Evolutionary conservation across 371 early-diverging fungal species (phyloP).

Genomic region (Dichotomocladium elegans): DNA sequence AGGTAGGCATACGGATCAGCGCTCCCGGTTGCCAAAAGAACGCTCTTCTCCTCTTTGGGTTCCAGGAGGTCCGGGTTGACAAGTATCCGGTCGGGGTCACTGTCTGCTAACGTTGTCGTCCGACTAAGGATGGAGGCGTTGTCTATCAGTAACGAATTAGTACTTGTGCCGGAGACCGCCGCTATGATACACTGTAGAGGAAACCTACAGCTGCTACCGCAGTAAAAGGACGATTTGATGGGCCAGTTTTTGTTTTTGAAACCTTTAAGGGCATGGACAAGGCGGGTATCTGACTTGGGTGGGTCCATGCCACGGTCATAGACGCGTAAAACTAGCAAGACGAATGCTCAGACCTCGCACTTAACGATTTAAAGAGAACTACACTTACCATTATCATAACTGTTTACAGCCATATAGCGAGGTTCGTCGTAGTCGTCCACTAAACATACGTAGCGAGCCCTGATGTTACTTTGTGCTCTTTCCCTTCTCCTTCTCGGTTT

Average conservation of each 20-base stretch:
- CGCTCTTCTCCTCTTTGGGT: slow-evolving; percentile 54
- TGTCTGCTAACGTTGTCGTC: slow-evolving; percentile 10
- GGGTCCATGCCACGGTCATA: slow-evolving; percentile 83
- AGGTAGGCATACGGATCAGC: slow-evolving; percentile 85
- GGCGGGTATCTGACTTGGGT: slow-evolving; percentile 59
- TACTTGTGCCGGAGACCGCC: too few relatives aligned
- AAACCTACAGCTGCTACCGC: slow-evolving; percentile 65
- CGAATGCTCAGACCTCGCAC: too few relatives aligned
- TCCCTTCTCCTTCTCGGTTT: background rate
- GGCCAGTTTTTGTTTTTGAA: slow-evolving; percentile 91
- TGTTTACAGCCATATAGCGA: slow-evolving; percentile 79
- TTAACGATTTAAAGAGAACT: too few relatives aligned
- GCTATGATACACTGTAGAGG: background rate
- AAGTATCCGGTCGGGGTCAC: slow-evolving; percentile 30
- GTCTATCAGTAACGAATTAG: slow-evolving; percentile 15
- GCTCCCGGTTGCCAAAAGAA: slow-evolving; percentile 80
- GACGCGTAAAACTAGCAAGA: slow-evolving; percentile 67
- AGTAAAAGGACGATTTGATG: slow-evolving; percentile 77
- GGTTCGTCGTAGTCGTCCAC: slow-evolving; percentile 73
- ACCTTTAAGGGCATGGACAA: slow-evolving; percentile 75
- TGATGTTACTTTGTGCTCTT: too few relatives aligned
- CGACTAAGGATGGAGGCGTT: slow-evolving; percentile 43
- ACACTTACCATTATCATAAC: slow-evolving; percentile 79
- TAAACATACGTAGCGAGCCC: slow-evolving; percentile 11
- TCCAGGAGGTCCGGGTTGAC: slow-evolving; percentile 34